Evolutionary conservation across 2,329 filamentous ascomycete species (phyloP), one percentile per base, ranked within the genome.

Genomic region (Talaromyces sp.): DNA sequence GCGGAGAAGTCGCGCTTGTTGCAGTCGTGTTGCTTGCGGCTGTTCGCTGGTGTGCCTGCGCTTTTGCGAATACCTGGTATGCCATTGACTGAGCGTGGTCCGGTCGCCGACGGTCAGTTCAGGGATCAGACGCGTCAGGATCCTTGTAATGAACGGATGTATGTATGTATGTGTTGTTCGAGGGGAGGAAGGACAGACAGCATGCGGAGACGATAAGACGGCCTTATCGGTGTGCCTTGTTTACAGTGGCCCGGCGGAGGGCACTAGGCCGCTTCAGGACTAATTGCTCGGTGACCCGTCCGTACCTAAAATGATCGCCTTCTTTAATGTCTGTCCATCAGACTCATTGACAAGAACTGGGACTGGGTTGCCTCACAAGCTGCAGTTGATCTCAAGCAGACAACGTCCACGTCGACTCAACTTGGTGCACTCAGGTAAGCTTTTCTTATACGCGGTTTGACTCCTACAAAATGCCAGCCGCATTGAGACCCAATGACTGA

Each of bases 61-160:
- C 68, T 65, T 75, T 76, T 60, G 72, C 65, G 63, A 76, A 77
- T 62, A 76, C 70, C 61, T 76, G 74, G 59, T 76, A 74, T 23
- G 74, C 73, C 75, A 77, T 77, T 52, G 33, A 23, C 58, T 42
- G 11, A 54, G n/a, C 31, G 54, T 40, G 8, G n/a, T n/a, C 35
- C 11, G n/a, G 11, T 21, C 11, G 54, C 18, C 18, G 33, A 33
- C 54, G 14, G 21, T 39, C 52, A 55, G 31, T 12, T 57, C 54
- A 57, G 14, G 18, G 33, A 7, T 25, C 21, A 42, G 11, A 56
- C 16, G 37, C 21, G 37, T 61, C 37, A n/a, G 16, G 33, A 54
- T 25, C 5, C 16, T n/a, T 44, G 58, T 31, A n/a, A 21, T 28
- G 28, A 28, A 28, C 6, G 28, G 3, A 28, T 28, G 28, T 28